Evolutionary conservation across 2,329 filamentous ascomycete genomes (phyloP).

Genomic region (Aspergillus clavatus): DNA sequence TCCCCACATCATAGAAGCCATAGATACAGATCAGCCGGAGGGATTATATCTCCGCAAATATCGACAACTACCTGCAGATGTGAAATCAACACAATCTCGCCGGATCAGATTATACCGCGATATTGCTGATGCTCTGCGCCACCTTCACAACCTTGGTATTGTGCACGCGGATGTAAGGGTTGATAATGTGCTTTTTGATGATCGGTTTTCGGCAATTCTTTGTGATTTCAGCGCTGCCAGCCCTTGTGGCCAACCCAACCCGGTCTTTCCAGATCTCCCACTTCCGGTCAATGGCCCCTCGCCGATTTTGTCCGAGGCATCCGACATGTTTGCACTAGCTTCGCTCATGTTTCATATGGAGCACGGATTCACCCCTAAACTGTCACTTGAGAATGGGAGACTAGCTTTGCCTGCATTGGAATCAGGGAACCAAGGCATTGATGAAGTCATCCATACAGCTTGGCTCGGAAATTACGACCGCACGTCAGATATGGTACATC

Average conservation of each 20-base stretch:
- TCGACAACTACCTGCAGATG: constrained; percentile 8
- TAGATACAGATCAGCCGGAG: constrained; percentile 20
- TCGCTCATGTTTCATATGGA: constrained; percentile 22
- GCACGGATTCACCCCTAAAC: constrained; percentile 11
- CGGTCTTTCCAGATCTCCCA: constrained; percentile 15
- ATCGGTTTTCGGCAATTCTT: constrained; percentile 14
- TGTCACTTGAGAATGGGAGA: constrained; percentile 12
- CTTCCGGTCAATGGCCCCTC: constrained; percentile 18
- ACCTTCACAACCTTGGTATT: constrained; percentile 21
- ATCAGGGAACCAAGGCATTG: constrained; percentile 9
- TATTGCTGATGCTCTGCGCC: constrained; percentile 17
- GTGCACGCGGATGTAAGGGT: constrained; percentile 19
- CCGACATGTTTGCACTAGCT: constrained; percentile 21
- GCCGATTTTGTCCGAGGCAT: constrained; percentile 16
- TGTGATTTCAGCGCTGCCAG: constrained; percentile 22
- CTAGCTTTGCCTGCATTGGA: constrained; percentile 9
- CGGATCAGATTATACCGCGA: constrained; percentile 20
- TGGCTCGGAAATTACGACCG: constrained; percentile 15
- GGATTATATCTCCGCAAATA: constrained; percentile 24
- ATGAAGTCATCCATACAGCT: constrained; percentile 14
- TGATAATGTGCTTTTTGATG: constrained; percentile 21
- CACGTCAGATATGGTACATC: constrained; percentile 15
- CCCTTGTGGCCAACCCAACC: constrained; percentile 15
- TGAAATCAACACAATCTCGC: constrained; percentile 5
- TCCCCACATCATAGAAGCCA: constrained; percentile 20